Percentiles rank a stretch among this genome's conserved stretches.
phyloP scores from a whole-genome alignment of 345 rosid genomes.

The Laguncularia racemosa region DNA sequence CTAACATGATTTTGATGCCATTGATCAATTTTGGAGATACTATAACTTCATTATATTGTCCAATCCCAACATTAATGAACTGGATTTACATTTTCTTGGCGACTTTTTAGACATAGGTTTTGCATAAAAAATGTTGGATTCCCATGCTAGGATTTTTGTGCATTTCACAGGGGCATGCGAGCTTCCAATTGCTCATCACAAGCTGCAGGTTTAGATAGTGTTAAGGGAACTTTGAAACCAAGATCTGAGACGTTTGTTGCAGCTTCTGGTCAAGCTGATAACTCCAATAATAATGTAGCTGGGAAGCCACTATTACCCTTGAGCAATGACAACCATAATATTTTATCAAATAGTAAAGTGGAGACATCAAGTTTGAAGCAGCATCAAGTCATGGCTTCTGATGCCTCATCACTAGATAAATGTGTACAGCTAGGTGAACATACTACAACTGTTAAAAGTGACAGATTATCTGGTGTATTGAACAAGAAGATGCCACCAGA shows the following conservation, averaged over 20 bases:
- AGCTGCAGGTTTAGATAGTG: slow-evolving; percentile 11
- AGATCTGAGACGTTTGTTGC: slow-evolving; percentile 19
- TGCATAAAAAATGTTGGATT: background rate
- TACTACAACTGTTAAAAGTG: slow-evolving; percentile 2
- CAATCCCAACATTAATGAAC: too few species aligned
- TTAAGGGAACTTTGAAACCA: slow-evolving; percentile 16
- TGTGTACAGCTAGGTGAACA: slow-evolving; percentile 6
- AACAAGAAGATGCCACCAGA: slow-evolving; percentile 5
- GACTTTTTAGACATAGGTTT: background rate
- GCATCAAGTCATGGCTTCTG: slow-evolving; percentile 3
- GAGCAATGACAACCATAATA: slow-evolving; percentile 15
- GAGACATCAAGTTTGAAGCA: slow-evolving; percentile 12
- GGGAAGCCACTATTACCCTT: slow-evolving; percentile 13
- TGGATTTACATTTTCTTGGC: background rate
- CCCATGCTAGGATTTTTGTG: background rate
- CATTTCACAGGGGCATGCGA: slow-evolving; percentile 5
- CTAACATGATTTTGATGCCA: background rate
- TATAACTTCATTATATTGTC: background rate
- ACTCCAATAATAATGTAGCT: slow-evolving; percentile 6
- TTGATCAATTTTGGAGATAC: background rate
- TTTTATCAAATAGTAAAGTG: slow-evolving; percentile 11
- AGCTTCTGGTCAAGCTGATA: slow-evolving; percentile 10
- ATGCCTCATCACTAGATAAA: slow-evolving; percentile 8
- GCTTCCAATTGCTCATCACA: slow-evolving; percentile 9
- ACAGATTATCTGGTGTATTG: slow-evolving; percentile 7